These are phyloP conservation scores for Penicillium steckii DNA, from an alignment of 495 filamentous ascomycete species.

Conservation along the genomic window DNA sequence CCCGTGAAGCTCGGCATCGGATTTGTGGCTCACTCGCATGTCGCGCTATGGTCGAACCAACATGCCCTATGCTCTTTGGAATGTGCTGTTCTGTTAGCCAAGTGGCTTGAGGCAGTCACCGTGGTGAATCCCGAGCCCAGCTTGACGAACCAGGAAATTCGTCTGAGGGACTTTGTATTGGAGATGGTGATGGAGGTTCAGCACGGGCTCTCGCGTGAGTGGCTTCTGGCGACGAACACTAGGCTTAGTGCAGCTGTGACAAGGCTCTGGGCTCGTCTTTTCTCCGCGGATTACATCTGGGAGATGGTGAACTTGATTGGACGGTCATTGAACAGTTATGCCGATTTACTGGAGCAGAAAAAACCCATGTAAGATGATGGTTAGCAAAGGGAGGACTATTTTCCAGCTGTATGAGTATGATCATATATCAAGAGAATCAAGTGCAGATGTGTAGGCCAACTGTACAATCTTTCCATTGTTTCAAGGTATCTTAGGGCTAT, in stretches of 20 bases:
- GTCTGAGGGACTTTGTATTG: constrained; percentile 59
- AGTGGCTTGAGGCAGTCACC: constrained; percentile 49
- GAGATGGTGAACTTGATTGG: constrained; percentile 66
- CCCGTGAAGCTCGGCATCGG: constrained; percentile 67
- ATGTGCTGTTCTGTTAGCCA: constrained; percentile 63
- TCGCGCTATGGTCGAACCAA: constrained; percentile 69
- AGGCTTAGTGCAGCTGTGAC: constrained; percentile 63
- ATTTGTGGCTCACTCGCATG: constrained; percentile 68
- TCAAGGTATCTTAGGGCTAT: no score
- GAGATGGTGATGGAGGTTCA: constrained; percentile 68
- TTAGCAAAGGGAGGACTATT: not conserved
- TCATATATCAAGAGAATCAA: no score
- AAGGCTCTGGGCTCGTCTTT: constrained; percentile 65
- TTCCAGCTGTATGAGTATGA: no score
- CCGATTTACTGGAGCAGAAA: constrained; percentile 54
- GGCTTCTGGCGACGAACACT: constrained; percentile 50
- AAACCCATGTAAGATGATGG: not conserved
- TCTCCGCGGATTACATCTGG: constrained; percentile 66
- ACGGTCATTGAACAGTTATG: constrained; percentile 60
- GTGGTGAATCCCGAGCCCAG: constrained; percentile 29
- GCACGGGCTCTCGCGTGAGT: constrained; percentile 52
- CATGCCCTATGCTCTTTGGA: constrained; percentile 68
- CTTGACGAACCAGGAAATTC: constrained; percentile 55
- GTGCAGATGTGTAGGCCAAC: no score
- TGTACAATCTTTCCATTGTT: no score